Evolutionary conservation across 108 stramenopile species (phyloP).

Genomic region (Cylindrotheca fusiformis): DNA sequence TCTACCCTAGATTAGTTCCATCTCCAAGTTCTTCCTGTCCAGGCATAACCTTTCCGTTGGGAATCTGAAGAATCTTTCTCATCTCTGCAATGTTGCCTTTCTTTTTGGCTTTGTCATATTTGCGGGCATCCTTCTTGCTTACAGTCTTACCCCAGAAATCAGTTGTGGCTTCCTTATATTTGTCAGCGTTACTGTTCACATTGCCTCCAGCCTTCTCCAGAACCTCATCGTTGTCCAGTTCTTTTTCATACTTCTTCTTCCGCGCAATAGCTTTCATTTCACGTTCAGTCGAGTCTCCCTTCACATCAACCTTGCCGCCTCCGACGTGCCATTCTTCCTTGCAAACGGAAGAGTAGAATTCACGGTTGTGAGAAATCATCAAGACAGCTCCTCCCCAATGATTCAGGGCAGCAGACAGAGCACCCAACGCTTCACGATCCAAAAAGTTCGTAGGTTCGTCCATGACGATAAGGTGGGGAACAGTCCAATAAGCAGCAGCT

Average conservation of each 20-base stretch:
- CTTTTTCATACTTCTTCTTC: slow-evolving; percentile 83
- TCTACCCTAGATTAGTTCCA: slow-evolving; percentile 56
- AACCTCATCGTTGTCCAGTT: slow-evolving; percentile 54
- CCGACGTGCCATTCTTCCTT: slow-evolving; percentile 95
- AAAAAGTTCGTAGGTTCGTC: slow-evolving; percentile 99
- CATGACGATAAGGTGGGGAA: slow-evolving; percentile 92
- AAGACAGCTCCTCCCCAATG: slow-evolving; percentile 96
- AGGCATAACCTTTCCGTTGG: slow-evolving; percentile 87
- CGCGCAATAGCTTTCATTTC: slow-evolving; percentile 88
- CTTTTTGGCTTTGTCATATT: slow-evolving; percentile 89
- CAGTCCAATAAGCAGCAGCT: slow-evolving; percentile 98
- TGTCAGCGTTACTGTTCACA: slow-evolving; percentile 76
- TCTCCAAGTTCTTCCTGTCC: slow-evolving; percentile 87
- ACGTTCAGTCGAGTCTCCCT: slow-evolving; percentile 83
- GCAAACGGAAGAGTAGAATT: slow-evolving; percentile 92
- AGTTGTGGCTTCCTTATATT: slow-evolving; percentile 87
- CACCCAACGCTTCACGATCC: slow-evolving; percentile 95
- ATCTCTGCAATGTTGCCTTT: slow-evolving; percentile 81
- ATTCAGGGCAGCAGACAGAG: slow-evolving; percentile 88
- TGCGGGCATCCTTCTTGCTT: slow-evolving; percentile 87
- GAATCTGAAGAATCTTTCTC: slow-evolving; percentile 85
- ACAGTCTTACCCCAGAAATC: slow-evolving; percentile 87
- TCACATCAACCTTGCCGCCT: slow-evolving; percentile 65
- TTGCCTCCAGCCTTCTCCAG: slow-evolving; percentile 83
- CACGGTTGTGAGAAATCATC: slow-evolving; percentile 98